A percentile compares a stretch with the other conserved stretches of the same genome.
Evolutionary conservation across 176 grass and related monocot species (phyloP).

Genomic region (Sorghum bicolor): DNA sequence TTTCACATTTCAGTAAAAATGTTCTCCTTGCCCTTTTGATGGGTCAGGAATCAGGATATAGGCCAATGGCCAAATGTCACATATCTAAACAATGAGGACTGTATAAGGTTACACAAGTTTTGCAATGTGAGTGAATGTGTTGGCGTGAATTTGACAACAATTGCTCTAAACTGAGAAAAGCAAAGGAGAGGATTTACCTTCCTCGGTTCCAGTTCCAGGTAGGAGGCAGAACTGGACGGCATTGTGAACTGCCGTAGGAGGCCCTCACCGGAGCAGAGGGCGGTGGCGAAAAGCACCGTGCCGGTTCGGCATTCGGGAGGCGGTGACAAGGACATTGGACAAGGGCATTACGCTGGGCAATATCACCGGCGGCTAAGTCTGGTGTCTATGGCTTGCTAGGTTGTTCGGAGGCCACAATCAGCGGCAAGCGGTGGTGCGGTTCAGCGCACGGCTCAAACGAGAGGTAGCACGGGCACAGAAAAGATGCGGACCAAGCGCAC

Average conservation of each 20-base stretch:
- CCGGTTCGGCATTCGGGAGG: neutral
- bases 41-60: neutral
- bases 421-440: neutral
- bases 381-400: neutral
- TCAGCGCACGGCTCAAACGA: neutral
- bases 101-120: neutral
- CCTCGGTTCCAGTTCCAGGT: neutral
- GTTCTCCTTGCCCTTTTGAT: neutral
- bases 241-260: neutral
- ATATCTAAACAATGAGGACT: neutral
- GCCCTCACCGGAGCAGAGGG: neutral
- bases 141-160: neutral
- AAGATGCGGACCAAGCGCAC: neutral
- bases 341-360: neutral
- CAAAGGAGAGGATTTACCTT: neutral
- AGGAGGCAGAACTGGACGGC: neutral
- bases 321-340: no score
- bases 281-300: neutral
- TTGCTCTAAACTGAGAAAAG: neutral
- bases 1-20: neutral
- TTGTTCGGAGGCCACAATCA: neutral
- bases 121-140: neutral
- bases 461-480: neutral
- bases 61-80: neutral
- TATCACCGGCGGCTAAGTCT: neutral